Conservation (phyloP, 345 rosid species). For the Bruguiera sexangula region DNA sequence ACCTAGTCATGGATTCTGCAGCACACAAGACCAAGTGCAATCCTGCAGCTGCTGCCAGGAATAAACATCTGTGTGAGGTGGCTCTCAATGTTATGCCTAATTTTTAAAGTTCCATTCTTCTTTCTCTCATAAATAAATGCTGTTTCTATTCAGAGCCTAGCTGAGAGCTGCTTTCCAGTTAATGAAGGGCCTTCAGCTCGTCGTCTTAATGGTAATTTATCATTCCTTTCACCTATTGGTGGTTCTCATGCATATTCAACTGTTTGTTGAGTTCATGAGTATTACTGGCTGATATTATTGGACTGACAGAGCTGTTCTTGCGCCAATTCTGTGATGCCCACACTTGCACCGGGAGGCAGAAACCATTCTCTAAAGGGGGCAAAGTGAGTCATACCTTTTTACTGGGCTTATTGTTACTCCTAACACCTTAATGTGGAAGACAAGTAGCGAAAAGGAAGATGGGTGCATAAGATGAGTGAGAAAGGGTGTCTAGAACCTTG, state of each 20-base stretch:
- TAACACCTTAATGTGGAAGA: not conserved
- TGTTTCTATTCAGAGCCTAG: slow-evolving; percentile 26
- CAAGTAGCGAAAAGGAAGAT: not conserved
- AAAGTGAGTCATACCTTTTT: slow-evolving; percentile 16
- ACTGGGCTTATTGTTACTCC: not conserved
- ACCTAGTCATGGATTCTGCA: slow-evolving; percentile 21
- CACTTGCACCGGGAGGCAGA: slow-evolving; percentile 21
- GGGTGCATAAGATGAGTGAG: not conserved
- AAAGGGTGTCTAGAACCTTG: not conserved
- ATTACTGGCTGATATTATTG: not conserved
- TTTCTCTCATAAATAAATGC: slow-evolving; percentile 13
- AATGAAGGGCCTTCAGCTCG: slow-evolving; percentile 27
- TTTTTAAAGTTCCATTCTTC: not conserved
- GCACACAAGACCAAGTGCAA: slow-evolving; percentile 30
- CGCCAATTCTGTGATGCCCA: slow-evolving; percentile 36
- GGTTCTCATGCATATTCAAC: not conserved
- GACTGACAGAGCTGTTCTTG: slow-evolving; percentile 24
- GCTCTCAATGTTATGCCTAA: not conserved
- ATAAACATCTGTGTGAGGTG: slow-evolving; percentile 36
- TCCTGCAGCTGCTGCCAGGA: slow-evolving; percentile 27
- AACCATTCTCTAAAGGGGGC: slow-evolving; percentile 26
- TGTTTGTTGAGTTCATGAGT: slow-evolving; percentile 2
- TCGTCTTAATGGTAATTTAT: slow-evolving; percentile 29
- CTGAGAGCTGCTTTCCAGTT: slow-evolving; percentile 28
- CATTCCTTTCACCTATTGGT: not conserved